Evolutionary conservation across 768 basidiomycete species (phyloP).

Genomic region (Naganishia onofrii): DNA sequence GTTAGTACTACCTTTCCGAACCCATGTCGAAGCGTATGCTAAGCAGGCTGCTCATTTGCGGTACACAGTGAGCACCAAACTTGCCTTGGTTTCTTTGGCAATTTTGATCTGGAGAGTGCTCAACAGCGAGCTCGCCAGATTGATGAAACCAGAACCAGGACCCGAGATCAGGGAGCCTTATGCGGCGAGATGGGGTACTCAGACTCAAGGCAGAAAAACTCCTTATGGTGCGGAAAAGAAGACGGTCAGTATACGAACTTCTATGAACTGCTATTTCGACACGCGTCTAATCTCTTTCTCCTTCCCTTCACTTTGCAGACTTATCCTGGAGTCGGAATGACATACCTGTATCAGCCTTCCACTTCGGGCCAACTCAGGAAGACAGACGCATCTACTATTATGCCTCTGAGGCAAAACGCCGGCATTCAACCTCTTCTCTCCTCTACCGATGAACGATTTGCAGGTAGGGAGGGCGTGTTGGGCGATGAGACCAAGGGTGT

Average conservation of each 20-base stretch:
- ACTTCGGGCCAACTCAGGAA: no score
- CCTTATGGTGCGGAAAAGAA: conserved; percentile 24
- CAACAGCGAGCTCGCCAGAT: conserved; percentile 27
- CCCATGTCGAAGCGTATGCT: background rate
- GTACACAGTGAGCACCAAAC: conserved; percentile 21
- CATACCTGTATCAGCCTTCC: conserved; percentile 25
- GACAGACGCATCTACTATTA: background rate
- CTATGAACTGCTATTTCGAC: background rate
- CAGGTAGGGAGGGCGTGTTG: conserved; percentile 12
- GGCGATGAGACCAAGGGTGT: conserved; percentile 22
- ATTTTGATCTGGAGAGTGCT: conserved; percentile 30
- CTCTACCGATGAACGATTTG: conserved; percentile 21
- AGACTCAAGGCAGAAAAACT: conserved; percentile 26
- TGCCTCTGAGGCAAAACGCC: conserved; percentile 4
- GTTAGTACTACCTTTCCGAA: conserved; percentile 2
- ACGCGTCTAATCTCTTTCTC: background rate
- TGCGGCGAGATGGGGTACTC: conserved; percentile 27
- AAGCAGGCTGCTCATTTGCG: background rate
- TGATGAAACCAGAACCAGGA: conserved; percentile 25
- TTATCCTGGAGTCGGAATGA: conserved; percentile 28
- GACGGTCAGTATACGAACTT: conserved; percentile 9
- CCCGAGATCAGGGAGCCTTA: conserved; percentile 24
- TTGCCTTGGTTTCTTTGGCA: conserved; percentile 22
- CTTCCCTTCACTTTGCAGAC: background rate
- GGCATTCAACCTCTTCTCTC: conserved; percentile 27